Conservation (phyloP, 1,284 basidiomycete species). For the Sporisorium exsertum region DNA sequence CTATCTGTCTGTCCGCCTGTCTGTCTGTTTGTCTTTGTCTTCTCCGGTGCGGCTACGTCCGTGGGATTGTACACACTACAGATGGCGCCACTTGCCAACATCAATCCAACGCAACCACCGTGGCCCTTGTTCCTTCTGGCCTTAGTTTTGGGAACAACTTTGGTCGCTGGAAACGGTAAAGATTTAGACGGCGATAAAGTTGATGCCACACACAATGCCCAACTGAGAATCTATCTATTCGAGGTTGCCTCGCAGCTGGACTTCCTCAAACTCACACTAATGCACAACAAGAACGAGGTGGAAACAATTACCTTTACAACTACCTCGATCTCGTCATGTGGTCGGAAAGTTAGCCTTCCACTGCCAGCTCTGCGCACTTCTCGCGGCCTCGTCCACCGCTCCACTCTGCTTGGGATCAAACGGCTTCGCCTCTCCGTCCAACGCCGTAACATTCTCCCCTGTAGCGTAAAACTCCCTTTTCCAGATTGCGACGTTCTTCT, state of each 20-base stretch:
- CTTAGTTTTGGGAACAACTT: background rate
- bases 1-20: no score
- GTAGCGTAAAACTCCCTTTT: conserved; percentile 78
- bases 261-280: background rate
- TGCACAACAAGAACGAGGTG: background rate
- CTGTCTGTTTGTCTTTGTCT: no score
- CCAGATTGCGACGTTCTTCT: conserved; percentile 85
- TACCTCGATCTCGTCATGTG: conserved; percentile 5
- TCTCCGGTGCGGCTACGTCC: no score
- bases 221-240: no score
- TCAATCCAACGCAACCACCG: no score
- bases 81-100: no score
- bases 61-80: no score
- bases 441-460: conserved; percentile 23
- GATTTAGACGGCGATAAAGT: conserved; percentile 3
- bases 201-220: background rate
- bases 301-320: background rate
- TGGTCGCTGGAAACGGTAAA: no score
- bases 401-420: background rate
- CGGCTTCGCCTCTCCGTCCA: conserved; percentile 18
- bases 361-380: conserved; percentile 11
- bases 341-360: conserved; percentile 51
- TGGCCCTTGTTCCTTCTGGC: background rate
- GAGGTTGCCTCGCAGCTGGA: background rate
- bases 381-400: background rate